Base-by-base conservation (phyloP, 2,329 filamentous ascomycete genomes). In the Xylariaceae sp. region DNA sequence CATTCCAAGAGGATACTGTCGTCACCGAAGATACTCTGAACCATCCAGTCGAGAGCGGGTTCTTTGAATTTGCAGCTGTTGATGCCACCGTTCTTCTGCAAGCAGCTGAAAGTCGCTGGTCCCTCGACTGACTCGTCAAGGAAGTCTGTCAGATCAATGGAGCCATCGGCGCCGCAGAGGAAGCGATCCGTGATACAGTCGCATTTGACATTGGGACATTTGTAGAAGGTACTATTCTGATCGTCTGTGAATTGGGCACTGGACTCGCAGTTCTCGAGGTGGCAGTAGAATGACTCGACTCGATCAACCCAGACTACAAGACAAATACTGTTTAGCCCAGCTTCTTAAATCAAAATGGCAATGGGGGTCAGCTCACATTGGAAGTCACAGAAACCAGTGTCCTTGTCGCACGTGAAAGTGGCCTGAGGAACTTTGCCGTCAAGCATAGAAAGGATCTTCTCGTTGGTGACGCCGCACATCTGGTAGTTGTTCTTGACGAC, bases 391-490 rank as follows among this genome's bases (percentile, higher is more conserved):
- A 87, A 84, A 17, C 82, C 77, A 5, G 84, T 78, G 47, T 88
- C 83, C 34, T 82, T 83, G 65, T 92, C 84, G 71, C 94, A 99
- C 31, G 87, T 90, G 67, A 99, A 99, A 1, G 94, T 99, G 19
- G 95, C 94, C 70, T 99, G 89, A 0, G 94, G 92, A 53, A 89
- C 88, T 71, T 91, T 83, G 42, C 88, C 86, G 63, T 91, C 89
- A 45, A 99, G 80, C 66, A 93, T 85, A 56, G 92, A 85, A 50
- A 93, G 78, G 65, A 99, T 99, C 76, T 96, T 94, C 70, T 84
- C 83, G 75, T 99, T 99, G 50, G 92, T 97, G 60, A 99, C 94
- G 70, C 95, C 90, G 73, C 94, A 99, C 75, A 96, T 94, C 73
- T 99, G 95, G 73, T 91, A 93, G 75, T 97, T 99, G 72, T 95